Evolutionary conservation across 495 filamentous ascomycete species (phyloP).

Genomic region (Astrothelium subdiscretum): DNA sequence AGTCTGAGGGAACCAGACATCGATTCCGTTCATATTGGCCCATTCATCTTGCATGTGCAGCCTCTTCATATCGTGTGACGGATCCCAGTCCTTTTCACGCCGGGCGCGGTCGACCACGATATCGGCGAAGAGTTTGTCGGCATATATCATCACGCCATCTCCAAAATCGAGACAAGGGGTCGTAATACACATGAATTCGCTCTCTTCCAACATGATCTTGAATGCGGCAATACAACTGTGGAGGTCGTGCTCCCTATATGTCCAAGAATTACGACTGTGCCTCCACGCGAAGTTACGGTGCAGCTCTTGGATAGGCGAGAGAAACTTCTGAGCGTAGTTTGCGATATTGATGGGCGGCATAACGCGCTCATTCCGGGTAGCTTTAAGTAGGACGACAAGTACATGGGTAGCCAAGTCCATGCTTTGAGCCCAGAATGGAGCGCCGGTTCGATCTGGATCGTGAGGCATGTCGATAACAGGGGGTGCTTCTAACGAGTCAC

Average conservation of each 20-base stretch:
- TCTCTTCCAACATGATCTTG: neutral
- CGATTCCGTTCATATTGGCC: neutral
- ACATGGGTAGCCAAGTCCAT: neutral
- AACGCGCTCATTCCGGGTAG: neutral
- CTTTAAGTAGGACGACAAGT: neutral
- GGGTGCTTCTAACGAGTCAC: neutral
- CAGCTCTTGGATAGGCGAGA: neutral
- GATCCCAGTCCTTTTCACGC: neutral
- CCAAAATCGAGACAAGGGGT: neutral
- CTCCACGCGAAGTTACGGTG: neutral
- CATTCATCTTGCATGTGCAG: neutral
- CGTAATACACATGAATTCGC: neutral
- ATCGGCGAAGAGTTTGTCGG: neutral
- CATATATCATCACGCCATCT: neutral
- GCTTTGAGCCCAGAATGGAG: neutral
- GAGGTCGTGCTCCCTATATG: neutral
- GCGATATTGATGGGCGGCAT: neutral
- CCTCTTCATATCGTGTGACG: neutral
- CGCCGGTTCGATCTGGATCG: neutral
- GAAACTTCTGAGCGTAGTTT: neutral
- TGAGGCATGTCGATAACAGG: neutral
- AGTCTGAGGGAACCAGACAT: neutral
- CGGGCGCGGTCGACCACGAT: neutral
- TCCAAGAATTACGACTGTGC: neutral
- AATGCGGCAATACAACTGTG: neutral